Evolutionary conservation across 495 filamentous ascomycete genomes (phyloP), one percentile per base, ranked within the genome.

Genomic region (Daldinia caldariorum): DNA sequence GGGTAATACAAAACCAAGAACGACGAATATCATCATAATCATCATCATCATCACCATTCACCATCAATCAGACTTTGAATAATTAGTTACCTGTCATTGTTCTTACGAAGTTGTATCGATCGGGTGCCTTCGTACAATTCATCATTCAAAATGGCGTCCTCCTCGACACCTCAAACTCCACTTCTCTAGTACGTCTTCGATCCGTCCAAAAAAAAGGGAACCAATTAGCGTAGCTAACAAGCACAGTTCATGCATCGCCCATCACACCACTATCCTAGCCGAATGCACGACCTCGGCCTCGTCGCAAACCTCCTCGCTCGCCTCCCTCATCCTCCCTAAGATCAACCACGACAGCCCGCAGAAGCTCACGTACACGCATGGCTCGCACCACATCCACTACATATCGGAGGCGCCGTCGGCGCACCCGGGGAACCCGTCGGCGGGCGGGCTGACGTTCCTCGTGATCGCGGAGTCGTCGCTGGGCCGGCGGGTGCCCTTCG

Each of bases 281-380:
- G 96, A 98, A 79, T 92, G 95, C 80, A 94, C 93, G 58, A 88
- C 91, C 26, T 88, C 90, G 39, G 90, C 94, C 41, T 88, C 89
- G 20, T 88, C 90, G 26, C 85, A 90, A 66, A 91, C 92, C 59
- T 94, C 92, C 31, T 89, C 86, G 22, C 91, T 98, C 70, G 93
- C 94, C 74, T 94, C 93, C 66, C 85, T 97, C 72, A 93, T 98
- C 82, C 93, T 99, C 66, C 95, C 95, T 61, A 97, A 97, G 75
- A 97, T 99, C 85, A 80, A 81, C 66, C 95, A 99, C 79, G 77
- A 84, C 61, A 81, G 86, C 35, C 86, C 94, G 6, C 90, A 94
- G 76, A 97, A 97, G 78, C 88, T 97, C 38, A 98, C 94, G 67
- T 97, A 94, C 84, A 96, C 92, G 29, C 93, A 97, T 79, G 90